Conservation (phyloP, 2,329 filamentous ascomycete genomes). For the Aspergillus clavatus region DNA sequence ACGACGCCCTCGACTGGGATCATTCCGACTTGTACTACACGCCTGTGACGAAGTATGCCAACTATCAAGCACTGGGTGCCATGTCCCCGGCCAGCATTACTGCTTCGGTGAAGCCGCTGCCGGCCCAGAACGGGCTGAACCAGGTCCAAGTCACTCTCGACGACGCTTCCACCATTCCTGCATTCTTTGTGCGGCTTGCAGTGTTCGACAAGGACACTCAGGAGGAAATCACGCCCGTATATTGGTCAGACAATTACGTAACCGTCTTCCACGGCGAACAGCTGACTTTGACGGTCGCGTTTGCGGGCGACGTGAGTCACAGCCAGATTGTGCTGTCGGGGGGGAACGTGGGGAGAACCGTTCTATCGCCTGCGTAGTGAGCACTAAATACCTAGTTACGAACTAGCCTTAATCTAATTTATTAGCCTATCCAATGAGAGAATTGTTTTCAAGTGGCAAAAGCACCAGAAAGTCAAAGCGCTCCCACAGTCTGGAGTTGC, state of each 20-base stretch:
- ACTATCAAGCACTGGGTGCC: slow-evolving; percentile 45
- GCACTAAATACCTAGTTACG: too few species aligned
- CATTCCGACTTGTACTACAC: slow-evolving; percentile 57
- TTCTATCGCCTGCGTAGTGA: too few species aligned
- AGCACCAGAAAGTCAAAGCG: too few species aligned
- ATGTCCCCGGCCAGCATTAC: slow-evolving; percentile 39
- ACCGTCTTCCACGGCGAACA: slow-evolving; percentile 56
- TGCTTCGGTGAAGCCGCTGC: slow-evolving; percentile 15
- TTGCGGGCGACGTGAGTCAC: slow-evolving; percentile 9
- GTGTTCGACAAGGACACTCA: slow-evolving; percentile 42
- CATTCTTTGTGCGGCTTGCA: slow-evolving; percentile 54
- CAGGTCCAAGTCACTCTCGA: slow-evolving; percentile 42
- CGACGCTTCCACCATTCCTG: slow-evolving; percentile 51
- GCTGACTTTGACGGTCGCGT: slow-evolving; percentile 36
- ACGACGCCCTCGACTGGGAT: slow-evolving; percentile 53
- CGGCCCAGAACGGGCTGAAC: slow-evolving; percentile 4
- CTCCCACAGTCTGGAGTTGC: too few species aligned
- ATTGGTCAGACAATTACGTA: slow-evolving; percentile 61
- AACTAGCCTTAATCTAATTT: too few species aligned
- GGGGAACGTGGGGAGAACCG: slow-evolving; percentile 16
- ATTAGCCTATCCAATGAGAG: too few species aligned
- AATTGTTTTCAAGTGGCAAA: too few species aligned
- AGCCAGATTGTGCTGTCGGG: slow-evolving; percentile 19
- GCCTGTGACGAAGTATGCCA: slow-evolving; percentile 49
- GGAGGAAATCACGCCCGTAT: slow-evolving; percentile 48